Conservation (phyloP, 768 basidiomycete genomes). For the Infundibulicybe gibba region DNA sequence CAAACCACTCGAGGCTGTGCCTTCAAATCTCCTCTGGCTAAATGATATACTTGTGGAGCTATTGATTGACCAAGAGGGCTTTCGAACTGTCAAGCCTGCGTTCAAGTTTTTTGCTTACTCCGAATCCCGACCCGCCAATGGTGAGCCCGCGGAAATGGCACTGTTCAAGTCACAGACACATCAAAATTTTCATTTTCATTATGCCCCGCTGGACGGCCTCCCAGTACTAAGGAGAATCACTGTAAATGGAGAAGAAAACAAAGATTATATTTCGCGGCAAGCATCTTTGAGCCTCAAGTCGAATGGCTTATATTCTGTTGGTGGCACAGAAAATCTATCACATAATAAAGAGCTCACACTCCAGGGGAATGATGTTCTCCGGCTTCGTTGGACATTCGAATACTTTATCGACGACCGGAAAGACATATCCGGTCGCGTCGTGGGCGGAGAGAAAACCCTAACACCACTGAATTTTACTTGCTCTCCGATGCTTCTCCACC, state of each 20-base stretch:
- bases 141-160: constrained; percentile 40
- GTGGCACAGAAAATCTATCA: constrained; percentile 54
- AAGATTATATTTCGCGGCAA: constrained; percentile 75
- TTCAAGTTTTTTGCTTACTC: constrained; percentile 58
- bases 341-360: constrained; percentile 6
- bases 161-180: constrained; percentile 63
- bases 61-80: constrained; percentile 83
- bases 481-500: constrained; percentile 63
- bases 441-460: constrained; percentile 69
- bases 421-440: constrained; percentile 38
- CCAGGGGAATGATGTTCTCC: constrained; percentile 17
- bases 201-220: constrained; percentile 59
- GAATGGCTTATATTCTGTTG: constrained; percentile 74
- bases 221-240: constrained; percentile 73
- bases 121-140: constrained; percentile 20
- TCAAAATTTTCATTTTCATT: constrained; percentile 66
- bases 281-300: constrained; percentile 65
- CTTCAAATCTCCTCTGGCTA: constrained; percentile 44
- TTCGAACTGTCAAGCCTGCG: constrained; percentile 55
- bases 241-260: constrained; percentile 60
- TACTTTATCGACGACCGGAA: constrained; percentile 66
- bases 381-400: constrained; percentile 73
- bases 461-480: constrained; percentile 76
- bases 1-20: neutral
- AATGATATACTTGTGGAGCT: constrained; percentile 52